Conservation (phyloP, 768 basidiomycete genomes). For the Hemileccinum rubropunctum region DNA sequence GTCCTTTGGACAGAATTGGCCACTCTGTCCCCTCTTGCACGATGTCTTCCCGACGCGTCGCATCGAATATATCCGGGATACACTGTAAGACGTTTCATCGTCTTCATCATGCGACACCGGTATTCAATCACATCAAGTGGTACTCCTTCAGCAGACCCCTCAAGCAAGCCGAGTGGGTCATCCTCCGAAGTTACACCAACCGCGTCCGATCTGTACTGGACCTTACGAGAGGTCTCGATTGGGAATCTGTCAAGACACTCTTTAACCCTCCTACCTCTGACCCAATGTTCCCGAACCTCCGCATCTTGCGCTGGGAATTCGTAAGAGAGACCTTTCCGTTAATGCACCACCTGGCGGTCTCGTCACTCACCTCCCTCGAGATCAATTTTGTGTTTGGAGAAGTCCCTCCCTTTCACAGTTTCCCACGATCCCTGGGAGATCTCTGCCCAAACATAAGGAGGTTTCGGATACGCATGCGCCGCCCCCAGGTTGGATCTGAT, state of each 20-base stretch:
- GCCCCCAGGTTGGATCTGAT: constrained; percentile 10
- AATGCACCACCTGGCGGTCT: constrained; percentile 14
- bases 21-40: constrained; percentile 12
- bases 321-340: constrained; percentile 13
- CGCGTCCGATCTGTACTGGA: constrained; percentile 14
- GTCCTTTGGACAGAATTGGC: constrained; percentile 14
- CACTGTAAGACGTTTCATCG: neutral
- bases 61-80: constrained; percentile 12
- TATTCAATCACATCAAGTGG: constrained; percentile 7
- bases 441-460: constrained; percentile 15
- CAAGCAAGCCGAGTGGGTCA: constrained; percentile 6
- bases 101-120: neutral
- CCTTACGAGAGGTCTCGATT: constrained; percentile 15
- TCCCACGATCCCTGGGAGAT: constrained; percentile 14
- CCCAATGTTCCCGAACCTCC: constrained; percentile 20
- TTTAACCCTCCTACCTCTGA: constrained; percentile 13
- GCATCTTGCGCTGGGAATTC: constrained; percentile 21
- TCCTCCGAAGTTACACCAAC: constrained; percentile 8
- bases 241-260: constrained; percentile 16
- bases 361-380: constrained; percentile 16
- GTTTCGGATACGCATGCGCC: constrained; percentile 14
- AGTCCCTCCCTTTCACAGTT: constrained; percentile 14
- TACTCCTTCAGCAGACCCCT: constrained; percentile 16
- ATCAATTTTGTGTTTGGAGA: constrained; percentile 21
- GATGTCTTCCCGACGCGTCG: constrained; percentile 10